These are phyloP conservation scores for Suillus occidentalis DNA, from an alignment of 768 basidiomycete species.

Conservation along the genomic window DNA sequence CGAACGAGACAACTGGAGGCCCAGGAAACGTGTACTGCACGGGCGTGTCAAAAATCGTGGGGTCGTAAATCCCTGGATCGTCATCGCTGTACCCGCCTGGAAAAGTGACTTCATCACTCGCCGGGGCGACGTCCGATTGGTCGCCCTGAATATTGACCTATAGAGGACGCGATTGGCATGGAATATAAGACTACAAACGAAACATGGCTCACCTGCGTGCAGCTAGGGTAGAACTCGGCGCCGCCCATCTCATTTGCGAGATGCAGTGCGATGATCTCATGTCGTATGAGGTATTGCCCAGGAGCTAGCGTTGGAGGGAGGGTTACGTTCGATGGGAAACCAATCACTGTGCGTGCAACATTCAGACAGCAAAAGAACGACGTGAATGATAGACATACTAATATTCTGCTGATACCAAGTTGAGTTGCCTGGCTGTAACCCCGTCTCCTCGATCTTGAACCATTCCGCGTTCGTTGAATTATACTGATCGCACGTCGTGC, in stretches of 20 bases:
- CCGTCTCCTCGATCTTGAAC: slow-evolving; percentile 71
- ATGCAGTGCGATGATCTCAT: slow-evolving; percentile 81
- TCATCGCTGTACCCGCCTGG: slow-evolving; percentile 73
- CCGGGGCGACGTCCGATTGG: slow-evolving; percentile 46
- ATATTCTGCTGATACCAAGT: slow-evolving; percentile 57
- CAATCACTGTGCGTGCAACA: slow-evolving; percentile 34
- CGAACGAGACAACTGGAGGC: slow-evolving; percentile 46
- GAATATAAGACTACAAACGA: neutral
- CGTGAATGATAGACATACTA: slow-evolving; percentile 38
- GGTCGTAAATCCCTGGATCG: slow-evolving; percentile 70
- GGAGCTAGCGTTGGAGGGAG: slow-evolving; percentile 55
- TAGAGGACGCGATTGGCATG: neutral
- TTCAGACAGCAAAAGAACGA: neutral
- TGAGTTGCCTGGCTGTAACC: slow-evolving; percentile 35
- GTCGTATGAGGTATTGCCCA: slow-evolving; percentile 75
- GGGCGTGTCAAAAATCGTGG: slow-evolving; percentile 37
- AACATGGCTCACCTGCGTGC: slow-evolving; percentile 42
- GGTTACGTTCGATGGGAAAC: slow-evolving; percentile 39
- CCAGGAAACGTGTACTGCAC: slow-evolving; percentile 51
- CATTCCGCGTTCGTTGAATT: slow-evolving; percentile 58
- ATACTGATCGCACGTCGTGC: slow-evolving; percentile 57
- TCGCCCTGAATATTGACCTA: slow-evolving; percentile 57
- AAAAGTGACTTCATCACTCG: slow-evolving; percentile 56
- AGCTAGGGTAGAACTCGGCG: slow-evolving; percentile 82
- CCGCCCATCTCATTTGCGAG: slow-evolving; percentile 55